phyloP scores from a whole-genome alignment of 805 yeast genomes.

The Myxozyma geophila region DNA sequence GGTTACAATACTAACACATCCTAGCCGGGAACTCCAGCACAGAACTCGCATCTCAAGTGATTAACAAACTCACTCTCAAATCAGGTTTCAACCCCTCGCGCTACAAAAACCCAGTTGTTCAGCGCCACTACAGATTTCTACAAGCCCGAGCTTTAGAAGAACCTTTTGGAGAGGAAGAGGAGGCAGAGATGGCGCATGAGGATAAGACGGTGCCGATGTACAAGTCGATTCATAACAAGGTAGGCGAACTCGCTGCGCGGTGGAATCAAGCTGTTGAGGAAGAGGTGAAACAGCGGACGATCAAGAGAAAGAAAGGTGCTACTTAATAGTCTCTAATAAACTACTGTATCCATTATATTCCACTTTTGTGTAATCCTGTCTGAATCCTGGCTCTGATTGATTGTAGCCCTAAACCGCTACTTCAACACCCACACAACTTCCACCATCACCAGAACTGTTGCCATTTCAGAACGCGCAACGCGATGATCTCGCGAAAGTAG shows the following conservation, averaged over 20 bases:
- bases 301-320: no score
- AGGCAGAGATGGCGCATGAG: conserved; percentile 22
- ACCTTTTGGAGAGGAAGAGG: conserved; percentile 45
- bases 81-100: conserved; percentile 61
- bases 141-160: conserved; percentile 69
- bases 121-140: conserved; percentile 66
- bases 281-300: neutral
- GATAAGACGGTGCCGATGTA: conserved; percentile 38
- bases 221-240: conserved; percentile 34
- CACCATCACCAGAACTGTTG: neutral
- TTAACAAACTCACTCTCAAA: conserved; percentile 51
- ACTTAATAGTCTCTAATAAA: neutral
- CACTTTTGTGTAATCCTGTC: neutral
- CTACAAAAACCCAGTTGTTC: conserved; percentile 67
- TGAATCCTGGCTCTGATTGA: neutral
- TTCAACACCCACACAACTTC: neutral
- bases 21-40: conserved; percentile 6
- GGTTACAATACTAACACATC: neutral
- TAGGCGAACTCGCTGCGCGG: neutral
- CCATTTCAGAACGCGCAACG: neutral
- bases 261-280: conserved; percentile 7
- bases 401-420: neutral
- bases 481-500: neutral
- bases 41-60: neutral
- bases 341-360: neutral